Percentiles rank a stretch among this genome's conserved stretches.
Conservation (phyloP, 1,284 basidiomycete species). For the Ceratobasidium sp. region DNA sequence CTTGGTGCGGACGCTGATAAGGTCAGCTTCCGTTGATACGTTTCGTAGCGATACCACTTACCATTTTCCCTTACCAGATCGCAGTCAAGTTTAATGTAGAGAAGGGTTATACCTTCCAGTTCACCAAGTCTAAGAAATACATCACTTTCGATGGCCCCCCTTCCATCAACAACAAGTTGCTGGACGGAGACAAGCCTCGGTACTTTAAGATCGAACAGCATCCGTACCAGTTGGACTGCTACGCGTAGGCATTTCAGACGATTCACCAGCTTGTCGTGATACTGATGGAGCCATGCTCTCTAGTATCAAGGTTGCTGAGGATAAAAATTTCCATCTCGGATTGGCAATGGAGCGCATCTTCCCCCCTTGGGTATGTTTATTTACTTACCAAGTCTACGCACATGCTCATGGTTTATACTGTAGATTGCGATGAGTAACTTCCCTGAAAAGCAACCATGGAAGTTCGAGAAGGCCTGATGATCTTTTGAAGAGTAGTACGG, state of each 20-base stretch:
- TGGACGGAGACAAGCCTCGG: conserved; percentile 11
- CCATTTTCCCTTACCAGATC: neutral
- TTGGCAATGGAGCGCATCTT: conserved; percentile 6
- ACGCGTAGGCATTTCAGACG: neutral
- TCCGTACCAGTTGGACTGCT: neutral
- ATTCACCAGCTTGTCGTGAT: neutral
- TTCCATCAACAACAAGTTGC: neutral
- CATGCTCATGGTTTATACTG: no score
- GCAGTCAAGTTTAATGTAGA: neutral
- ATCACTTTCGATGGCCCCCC: neutral
- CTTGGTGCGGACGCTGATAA: neutral
- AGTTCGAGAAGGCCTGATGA: no score
- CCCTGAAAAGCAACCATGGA: no score
- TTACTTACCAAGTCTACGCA: no score
- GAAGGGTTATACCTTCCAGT: neutral
- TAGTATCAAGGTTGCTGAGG: neutral
- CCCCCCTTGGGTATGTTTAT: conserved; percentile 9
- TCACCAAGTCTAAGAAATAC: neutral
- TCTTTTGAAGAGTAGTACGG: no score
- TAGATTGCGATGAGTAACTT: no score
- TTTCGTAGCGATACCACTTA: neutral
- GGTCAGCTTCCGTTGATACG: neutral
- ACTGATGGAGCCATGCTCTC: no score
- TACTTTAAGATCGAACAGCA: conserved; percentile 7
- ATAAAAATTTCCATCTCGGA: neutral